Conservation (phyloP, 805 yeast genomes). For the Zygosaccharomyces pseudorouxii region DNA sequence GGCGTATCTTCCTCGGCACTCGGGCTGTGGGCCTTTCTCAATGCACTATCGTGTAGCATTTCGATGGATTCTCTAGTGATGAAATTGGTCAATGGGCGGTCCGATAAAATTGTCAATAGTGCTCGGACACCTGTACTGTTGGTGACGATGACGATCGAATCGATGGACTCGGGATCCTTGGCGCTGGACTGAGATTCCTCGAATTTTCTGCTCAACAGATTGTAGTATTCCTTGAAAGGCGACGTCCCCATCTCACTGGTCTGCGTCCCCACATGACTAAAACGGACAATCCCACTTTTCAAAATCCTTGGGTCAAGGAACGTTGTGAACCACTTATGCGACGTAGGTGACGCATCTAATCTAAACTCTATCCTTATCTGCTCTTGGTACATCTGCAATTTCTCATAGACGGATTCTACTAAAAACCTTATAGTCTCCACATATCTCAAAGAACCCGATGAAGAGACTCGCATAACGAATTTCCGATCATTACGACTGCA, state of each 20-base stretch:
- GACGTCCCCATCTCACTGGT: conserved; percentile 18
- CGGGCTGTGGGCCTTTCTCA: conserved; percentile 10
- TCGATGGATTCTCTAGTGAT: conserved; percentile 31
- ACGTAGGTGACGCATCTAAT: conserved; percentile 27
- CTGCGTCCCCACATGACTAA: conserved; percentile 18
- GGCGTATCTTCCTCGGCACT: conserved; percentile 19
- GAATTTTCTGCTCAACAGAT: conserved; percentile 27
- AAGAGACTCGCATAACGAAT: conserved; percentile 16
- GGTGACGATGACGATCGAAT: conserved; percentile 30
- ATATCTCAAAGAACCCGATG: conserved; percentile 34
- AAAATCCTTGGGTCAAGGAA: conserved; percentile 23
- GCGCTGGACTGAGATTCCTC: conserved; percentile 3
- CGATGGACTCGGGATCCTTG: conserved; percentile 9
- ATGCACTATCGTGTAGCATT: conserved; percentile 21
- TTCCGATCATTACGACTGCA: conserved; percentile 2
- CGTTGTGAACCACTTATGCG: conserved; percentile 33
- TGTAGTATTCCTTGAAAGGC: conserved; percentile 34
- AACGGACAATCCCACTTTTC: conserved; percentile 18
- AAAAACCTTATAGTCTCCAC: conserved; percentile 34
- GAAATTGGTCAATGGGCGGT: conserved; percentile 30
- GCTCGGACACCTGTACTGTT: conserved; percentile 36
- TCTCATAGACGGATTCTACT: conserved; percentile 25
- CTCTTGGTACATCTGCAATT: conserved; percentile 8
- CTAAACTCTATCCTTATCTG: conserved; percentile 19
- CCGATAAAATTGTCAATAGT: conserved; percentile 32